Evolutionary conservation across 2,329 filamentous ascomycete genomes (phyloP).

Genomic region (Colletotrichum somersetense): DNA sequence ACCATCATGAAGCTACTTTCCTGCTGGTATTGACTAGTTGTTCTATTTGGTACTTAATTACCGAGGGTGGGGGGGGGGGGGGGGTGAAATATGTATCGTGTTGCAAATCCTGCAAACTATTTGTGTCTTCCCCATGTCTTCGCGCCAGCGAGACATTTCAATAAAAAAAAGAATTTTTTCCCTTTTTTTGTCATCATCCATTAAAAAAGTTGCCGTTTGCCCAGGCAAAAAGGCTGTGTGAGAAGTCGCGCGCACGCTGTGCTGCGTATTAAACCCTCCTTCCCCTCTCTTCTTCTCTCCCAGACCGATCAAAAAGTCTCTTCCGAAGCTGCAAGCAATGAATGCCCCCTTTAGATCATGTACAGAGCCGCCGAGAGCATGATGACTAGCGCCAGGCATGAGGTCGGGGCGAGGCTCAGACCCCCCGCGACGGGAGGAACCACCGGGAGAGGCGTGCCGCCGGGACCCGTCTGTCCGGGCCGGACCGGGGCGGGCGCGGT

Average conservation of each 20-base stretch:
- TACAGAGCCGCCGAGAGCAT: constrained; percentile 51
- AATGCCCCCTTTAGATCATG: constrained; percentile 48
- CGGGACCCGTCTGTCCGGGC: constrained; percentile 4
- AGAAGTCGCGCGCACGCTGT: constrained; percentile 13
- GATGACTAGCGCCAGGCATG: constrained; percentile 51
- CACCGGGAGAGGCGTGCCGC: constrained; percentile 24
- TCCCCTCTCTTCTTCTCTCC: not conserved
- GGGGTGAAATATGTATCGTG: not conserved
- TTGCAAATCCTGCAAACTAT: constrained; percentile 20
- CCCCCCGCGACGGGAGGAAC: constrained; percentile 48
- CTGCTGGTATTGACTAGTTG: constrained; percentile 21
- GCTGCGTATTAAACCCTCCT: constrained; percentile 18
- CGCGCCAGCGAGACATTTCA: constrained; percentile 5
- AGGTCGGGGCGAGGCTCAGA: constrained; percentile 48
- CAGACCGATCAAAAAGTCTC: constrained; percentile 27
- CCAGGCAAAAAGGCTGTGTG: constrained; percentile 17
- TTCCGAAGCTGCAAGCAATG: not conserved
- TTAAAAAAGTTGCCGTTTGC: constrained; percentile 28
- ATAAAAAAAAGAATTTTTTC: no score
- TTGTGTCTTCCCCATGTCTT: not conserved
- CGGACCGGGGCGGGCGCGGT: constrained; percentile 39
- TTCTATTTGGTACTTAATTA: constrained; percentile 17
- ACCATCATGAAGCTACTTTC: not conserved
- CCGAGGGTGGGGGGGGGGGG: not conserved
- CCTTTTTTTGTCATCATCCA: constrained; percentile 15